Percentiles rank a stretch among this genome's conserved stretches.
Conservation (phyloP, 352 stramenopile genomes). For the Pythium folliculosum region DNA sequence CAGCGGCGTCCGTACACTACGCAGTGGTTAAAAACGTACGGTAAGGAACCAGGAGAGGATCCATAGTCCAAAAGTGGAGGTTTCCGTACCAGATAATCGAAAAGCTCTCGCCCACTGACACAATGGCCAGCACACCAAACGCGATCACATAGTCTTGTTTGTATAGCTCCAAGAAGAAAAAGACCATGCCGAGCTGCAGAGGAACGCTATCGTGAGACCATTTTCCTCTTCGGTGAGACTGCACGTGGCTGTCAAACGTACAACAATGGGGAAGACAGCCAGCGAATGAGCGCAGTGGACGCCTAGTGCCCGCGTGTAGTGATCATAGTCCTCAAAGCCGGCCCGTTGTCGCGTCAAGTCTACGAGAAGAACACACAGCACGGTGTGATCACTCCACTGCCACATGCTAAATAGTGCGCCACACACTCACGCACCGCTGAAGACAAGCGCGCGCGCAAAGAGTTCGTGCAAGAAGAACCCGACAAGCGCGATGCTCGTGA, state of each 20-base stretch:
- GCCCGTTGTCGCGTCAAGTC: constrained; percentile 86
- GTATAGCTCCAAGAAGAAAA: constrained; percentile 96
- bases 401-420: not conserved
- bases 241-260: constrained; percentile 20
- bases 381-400: not conserved
- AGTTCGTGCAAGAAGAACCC: constrained; percentile 93
- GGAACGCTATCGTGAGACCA: not conserved
- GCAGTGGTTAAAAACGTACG: too few species aligned
- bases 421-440: constrained; percentile 56
- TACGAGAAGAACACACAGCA: constrained; percentile 10
- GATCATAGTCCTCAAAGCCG: constrained; percentile 48
- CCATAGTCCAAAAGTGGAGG: not conserved
- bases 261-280: constrained; percentile 94
- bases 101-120: constrained; percentile 91
- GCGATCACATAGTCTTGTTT: constrained; percentile 87
- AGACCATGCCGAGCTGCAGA: constrained; percentile 90
- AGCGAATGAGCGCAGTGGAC: constrained; percentile 92
- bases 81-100: constrained; percentile 74
- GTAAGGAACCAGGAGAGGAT: too few species aligned
- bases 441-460: constrained; percentile 92
- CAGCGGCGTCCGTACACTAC: constrained; percentile 67
- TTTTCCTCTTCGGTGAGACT: too few species aligned
- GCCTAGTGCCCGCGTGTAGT: constrained; percentile 35
- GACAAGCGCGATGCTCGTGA: constrained; percentile 91
- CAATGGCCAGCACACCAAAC: constrained; percentile 87